Evolutionary conservation across 1,284 basidiomycete species (phyloP).

Genomic region (Rhodotorula sp.): DNA sequence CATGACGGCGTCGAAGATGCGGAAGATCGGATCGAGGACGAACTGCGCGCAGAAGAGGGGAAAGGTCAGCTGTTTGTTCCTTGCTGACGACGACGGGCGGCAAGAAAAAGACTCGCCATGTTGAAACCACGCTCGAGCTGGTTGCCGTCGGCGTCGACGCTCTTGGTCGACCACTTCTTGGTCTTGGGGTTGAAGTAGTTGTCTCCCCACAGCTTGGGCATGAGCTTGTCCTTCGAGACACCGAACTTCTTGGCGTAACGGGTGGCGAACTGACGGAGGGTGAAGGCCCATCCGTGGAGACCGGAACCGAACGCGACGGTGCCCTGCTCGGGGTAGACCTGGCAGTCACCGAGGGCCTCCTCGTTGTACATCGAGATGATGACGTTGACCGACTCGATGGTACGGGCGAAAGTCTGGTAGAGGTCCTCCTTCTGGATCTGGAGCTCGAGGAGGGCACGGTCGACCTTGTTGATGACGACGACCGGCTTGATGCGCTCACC

Average conservation of each 20-base stretch:
- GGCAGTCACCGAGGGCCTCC: conserved; percentile 89
- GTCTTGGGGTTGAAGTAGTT: conserved; percentile 99
- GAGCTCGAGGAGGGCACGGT: conserved; percentile 97
- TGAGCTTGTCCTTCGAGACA: conserved; percentile 75
- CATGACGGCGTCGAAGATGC: conserved; percentile 98
- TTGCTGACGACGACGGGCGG: too few relatives aligned
- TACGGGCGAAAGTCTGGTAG: conserved; percentile 97
- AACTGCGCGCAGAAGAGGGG: conserved; percentile 73
- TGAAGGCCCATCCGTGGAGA: conserved; percentile 99
- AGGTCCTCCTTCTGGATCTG: conserved; percentile 97
- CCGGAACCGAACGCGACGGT: conserved; percentile 99
- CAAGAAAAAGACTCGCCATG: conserved; percentile 49
- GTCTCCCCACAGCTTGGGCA: conserved; percentile 98
- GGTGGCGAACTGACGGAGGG: conserved; percentile 92
- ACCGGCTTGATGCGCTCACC: conserved; percentile 99
- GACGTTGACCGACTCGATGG: conserved; percentile 95
- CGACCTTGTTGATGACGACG: conserved; percentile 99
- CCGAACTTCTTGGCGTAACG: conserved; percentile 99
- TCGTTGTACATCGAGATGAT: conserved; percentile 99
- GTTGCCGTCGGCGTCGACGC: conserved; percentile 77
- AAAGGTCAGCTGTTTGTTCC: neutral
- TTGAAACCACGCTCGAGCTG: conserved; percentile 62
- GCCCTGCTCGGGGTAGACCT: conserved; percentile 98
- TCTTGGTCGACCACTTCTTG: conserved; percentile 91
- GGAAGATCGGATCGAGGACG: conserved; percentile 99